Base-by-base conservation (phyloP, 352 stramenopile genomes). In the Phytophthora fragariaefolia region DNA sequence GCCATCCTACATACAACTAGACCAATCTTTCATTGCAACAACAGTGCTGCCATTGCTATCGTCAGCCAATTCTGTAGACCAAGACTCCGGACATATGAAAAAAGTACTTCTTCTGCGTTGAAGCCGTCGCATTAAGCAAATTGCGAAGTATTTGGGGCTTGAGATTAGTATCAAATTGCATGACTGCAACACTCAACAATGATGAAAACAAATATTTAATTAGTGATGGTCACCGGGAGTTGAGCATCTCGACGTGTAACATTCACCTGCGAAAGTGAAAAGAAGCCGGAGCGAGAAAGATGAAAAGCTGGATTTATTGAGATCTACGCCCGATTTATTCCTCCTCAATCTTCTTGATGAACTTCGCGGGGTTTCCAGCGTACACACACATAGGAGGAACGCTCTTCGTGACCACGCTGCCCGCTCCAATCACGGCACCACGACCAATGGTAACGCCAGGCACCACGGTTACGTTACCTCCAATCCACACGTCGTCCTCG, bases 401-500 rank as follows among this genome's bases (percentile, higher is more conserved):
- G 62, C 92, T 71, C 55, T 91, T 89, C 13, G 80, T 94, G 4
- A 97, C 91, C 17, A 97, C 85, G 3, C 74, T 83, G 8, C 91
- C 89, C 1, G 89, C 89, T 2, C 74, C 91, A 32, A 97, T 79
- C 15, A 95, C 76, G 1, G 79, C 56, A 2, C 77, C 75, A 20
- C 57, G 32, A 6, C 90, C 87, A 47, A 97, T 87, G 0, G 60
- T 79, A 32, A 96, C 76, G 4, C 85, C 82, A 7, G 80, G 81
- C 0, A 83, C 34, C 20, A 97, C 79, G 38, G 88, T 77, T 2
- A 74, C 78, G 59, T 72, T 76, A 22, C 82, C 90, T 20, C 91
- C 90, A 69, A 97, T 82, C 84, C 85, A 97, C 58, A 84, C 83
- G 77, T 96, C 73, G 51, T 95, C 80, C 17, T 81, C 89, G 58